Evolutionary conservation across 768 basidiomycete species (phyloP).

Genomic region (Kwoniella sp.): DNA sequence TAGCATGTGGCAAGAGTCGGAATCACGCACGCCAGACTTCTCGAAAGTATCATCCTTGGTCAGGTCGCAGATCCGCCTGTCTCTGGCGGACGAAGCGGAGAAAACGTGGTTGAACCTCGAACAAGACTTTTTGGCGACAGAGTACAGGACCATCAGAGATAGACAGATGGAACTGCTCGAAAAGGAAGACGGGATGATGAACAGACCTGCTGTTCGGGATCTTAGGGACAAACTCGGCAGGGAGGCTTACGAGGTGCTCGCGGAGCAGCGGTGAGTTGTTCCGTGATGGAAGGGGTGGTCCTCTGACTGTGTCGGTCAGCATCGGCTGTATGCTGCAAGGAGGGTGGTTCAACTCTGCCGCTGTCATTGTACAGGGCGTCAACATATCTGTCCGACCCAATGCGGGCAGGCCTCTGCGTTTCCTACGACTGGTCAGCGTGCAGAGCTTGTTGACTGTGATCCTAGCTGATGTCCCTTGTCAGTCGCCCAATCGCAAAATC

Average conservation of each 20-base stretch:
- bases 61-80: constrained; percentile 34
- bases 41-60: constrained; percentile 30
- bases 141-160: constrained; percentile 39
- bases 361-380: constrained; percentile 18
- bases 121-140: constrained; percentile 35
- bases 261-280: constrained; percentile 30
- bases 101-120: constrained; percentile 43
- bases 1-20: constrained; percentile 44
- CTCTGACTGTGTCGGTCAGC: constrained; percentile 7
- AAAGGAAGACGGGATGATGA: constrained; percentile 40
- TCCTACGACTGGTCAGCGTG: constrained; percentile 32
- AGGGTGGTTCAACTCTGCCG: constrained; percentile 40
- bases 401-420: constrained; percentile 31
- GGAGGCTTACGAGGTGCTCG: constrained; percentile 36
- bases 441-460: too few relatives aligned
- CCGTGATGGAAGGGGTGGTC: neutral
- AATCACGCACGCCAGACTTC: constrained; percentile 31
- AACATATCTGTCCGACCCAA: constrained; percentile 16
- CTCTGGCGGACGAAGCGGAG: constrained; percentile 29
- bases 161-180: constrained; percentile 44
- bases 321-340: constrained; percentile 45
- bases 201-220: constrained; percentile 18
- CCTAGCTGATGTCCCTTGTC: neutral
- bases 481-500: constrained; percentile 35
- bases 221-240: constrained; percentile 34